phyloP scores from a whole-genome alignment of 352 stramenopile species.

The Globisporangium ultimum region DNA sequence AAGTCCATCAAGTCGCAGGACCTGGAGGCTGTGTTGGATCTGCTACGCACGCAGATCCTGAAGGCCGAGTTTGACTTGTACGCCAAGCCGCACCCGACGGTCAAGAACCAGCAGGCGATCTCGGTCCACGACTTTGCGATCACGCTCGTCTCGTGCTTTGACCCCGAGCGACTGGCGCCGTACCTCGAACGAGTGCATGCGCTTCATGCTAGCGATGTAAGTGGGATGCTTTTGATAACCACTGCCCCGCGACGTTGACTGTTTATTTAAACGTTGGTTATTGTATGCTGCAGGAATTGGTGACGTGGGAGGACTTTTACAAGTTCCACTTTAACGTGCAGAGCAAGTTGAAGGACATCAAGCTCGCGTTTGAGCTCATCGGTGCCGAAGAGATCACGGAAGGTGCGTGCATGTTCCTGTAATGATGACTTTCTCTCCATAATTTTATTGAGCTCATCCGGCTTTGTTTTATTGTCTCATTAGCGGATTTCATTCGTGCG shows the following conservation, averaged over 20 bases:
- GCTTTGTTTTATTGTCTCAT: too few relatives aligned
- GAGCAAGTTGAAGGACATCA: slow-evolving; percentile 67
- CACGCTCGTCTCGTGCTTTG: slow-evolving; percentile 70
- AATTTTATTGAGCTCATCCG: too few relatives aligned
- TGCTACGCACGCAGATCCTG: slow-evolving; percentile 56
- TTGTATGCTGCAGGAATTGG: slow-evolving; percentile 29
- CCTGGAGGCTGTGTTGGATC: slow-evolving; percentile 43
- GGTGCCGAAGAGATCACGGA: slow-evolving; percentile 65
- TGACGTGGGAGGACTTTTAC: slow-evolving; percentile 73
- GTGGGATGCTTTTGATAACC: not conserved
- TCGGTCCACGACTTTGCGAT: slow-evolving; percentile 79
- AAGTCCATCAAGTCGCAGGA: slow-evolving; percentile 59
- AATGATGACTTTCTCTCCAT: too few relatives aligned
- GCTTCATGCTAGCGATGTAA: slow-evolving; percentile 58
- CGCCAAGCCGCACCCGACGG: slow-evolving; percentile 33
- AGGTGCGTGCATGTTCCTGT: slow-evolving; percentile 18
- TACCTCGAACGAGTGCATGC: slow-evolving; percentile 59
- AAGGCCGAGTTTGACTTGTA: slow-evolving; percentile 74
- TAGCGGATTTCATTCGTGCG: slow-evolving; percentile 68
- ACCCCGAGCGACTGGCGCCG: slow-evolving; percentile 55
- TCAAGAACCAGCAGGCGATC: slow-evolving; percentile 41
- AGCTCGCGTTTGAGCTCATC: slow-evolving; percentile 67
- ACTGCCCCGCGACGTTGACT: too few relatives aligned
- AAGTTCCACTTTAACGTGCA: slow-evolving; percentile 75
- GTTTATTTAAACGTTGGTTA: not conserved